Percentiles rank a stretch among this genome's conserved stretches.
These are phyloP conservation scores for Suillus discolor DNA, from an alignment of 768 basidiomycete species.

Conservation along the genomic window DNA sequence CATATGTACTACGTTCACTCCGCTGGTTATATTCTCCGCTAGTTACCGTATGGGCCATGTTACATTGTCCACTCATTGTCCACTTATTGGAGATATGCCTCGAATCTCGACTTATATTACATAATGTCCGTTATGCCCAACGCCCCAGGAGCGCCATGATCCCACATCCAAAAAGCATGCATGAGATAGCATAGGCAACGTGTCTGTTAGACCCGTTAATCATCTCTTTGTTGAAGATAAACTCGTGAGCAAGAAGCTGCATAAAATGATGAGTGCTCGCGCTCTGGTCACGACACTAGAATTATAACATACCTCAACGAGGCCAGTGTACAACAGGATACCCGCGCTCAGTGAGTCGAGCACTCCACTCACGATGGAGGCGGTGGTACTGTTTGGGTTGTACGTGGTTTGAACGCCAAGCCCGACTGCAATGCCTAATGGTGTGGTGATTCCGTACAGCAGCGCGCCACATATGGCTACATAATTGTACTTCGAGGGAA, in stretches of 20 bases:
- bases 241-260: constrained; percentile 90
- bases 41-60: too few relatives aligned
- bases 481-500: constrained; percentile 56
- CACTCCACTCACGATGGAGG: constrained; percentile 81
- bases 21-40: too few relatives aligned
- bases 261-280: constrained; percentile 9
- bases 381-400: constrained; percentile 76
- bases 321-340: constrained; percentile 84
- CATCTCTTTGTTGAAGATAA: constrained; percentile 89
- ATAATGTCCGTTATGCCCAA: constrained; percentile 67
- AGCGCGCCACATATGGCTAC: constrained; percentile 62
- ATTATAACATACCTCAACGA: constrained; percentile 66
- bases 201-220: constrained; percentile 64
- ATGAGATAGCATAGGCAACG: constrained; percentile 72
- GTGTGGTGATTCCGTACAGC: constrained; percentile 78
- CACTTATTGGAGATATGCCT: too few relatives aligned
- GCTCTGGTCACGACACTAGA: neutral
- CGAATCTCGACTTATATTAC: too few relatives aligned
- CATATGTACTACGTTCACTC: too few relatives aligned
- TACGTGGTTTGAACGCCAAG: constrained; percentile 77
- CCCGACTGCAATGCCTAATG: constrained; percentile 86
- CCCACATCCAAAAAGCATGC: constrained; percentile 80
- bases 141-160: constrained; percentile 90
- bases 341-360: constrained; percentile 87
- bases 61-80: too few relatives aligned